Base-by-base conservation (phyloP, 257 asterid species). In the Salvia rosmarinus region DNA sequence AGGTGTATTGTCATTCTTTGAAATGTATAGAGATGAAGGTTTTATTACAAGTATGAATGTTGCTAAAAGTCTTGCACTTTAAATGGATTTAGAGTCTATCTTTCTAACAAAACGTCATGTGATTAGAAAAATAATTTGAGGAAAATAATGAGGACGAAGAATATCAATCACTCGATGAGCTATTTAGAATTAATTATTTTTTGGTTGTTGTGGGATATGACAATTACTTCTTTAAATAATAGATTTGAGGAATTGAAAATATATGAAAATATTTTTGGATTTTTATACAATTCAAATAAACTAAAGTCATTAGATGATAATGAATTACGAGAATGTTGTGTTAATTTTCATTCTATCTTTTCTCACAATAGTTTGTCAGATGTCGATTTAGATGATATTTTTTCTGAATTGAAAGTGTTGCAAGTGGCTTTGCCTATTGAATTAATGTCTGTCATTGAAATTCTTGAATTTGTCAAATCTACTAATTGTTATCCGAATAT, bases 111-210 rank as follows among this genome's bases (percentile, higher is more conserved):
- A 49, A 49, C 21, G 55, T 49, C 21, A 16, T 49, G 6, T 49
- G 55, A 49, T 20, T 17, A 21, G 60, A 54, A 54, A 54, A 54
- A 54, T 10, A 54, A 3, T 54, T 54, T 54, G 34, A 30, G 9
- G 60, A 54, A 30, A 20, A 54, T 54, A 16, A 54, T 54, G 60
- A 54, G 60, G 60, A 54, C 4, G 60, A 54, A 16, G 60, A 54
- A 54, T 9, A 54, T 54, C 60, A 54, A 9, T 54, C 28, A 2
- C 32, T 34, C 3, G 34, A 54, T 17, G 60, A 54, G 30, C 2
- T 20, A 54, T 54, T 54, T 54, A 54, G 60, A 54, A 19, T 54
- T 16, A n/a, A 54, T 13, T 54, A 54, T 54, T 54, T 21, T 54
- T 9, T 54, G 6, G 30, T 54, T 54, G 13, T 20, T 13, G 60